These are phyloP conservation scores for Prorocentrum cordatum DNA, from an alignment of 169 alveolate genomes.

Conservation along the genomic window DNA sequence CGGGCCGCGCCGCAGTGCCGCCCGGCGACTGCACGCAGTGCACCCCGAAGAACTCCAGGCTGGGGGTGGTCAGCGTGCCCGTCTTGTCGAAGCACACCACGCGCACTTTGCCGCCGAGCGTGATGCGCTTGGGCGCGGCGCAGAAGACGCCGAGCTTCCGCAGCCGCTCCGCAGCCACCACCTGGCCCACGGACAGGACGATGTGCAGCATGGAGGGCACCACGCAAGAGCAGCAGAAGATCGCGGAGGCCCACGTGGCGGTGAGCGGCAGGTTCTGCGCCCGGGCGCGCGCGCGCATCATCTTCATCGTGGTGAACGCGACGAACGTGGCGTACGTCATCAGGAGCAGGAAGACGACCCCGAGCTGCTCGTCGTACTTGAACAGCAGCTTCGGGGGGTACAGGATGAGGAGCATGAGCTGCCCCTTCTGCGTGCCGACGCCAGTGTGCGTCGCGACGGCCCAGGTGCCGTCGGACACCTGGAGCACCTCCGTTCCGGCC, in stretches of 20 bases:
- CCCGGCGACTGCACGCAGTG: conserved; percentile 9
- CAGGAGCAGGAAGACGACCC: conserved; percentile 25
- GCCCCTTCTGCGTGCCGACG: conserved; percentile 59
- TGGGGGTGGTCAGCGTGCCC: conserved; percentile 29
- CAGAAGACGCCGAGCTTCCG: conserved; percentile 10
- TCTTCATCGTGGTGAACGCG: conserved; percentile 4
- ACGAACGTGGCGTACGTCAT: conserved; percentile 7
- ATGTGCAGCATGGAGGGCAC: conserved; percentile 61
- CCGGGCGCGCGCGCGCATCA: conserved; percentile 22
- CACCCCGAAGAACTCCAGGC: conserved; percentile 46
- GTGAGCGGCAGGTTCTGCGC: conserved; percentile 45
- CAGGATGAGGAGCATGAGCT: conserved; percentile 22
- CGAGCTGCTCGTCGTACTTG: conserved; percentile 58
- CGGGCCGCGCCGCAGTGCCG: neutral
- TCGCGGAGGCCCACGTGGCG: conserved; percentile 48
- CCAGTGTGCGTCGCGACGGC: conserved; percentile 53
- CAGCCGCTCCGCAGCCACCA: neutral
- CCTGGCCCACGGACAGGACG: conserved; percentile 58
- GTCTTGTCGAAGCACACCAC: conserved; percentile 65
- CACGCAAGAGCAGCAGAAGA: conserved; percentile 54
- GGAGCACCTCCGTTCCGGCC: conserved; percentile 41
- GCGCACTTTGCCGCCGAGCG: conserved; percentile 52
- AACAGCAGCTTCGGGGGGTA: conserved; percentile 55
- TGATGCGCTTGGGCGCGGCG: conserved; percentile 56
- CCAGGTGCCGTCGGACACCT: conserved; percentile 18